Evolutionary conservation across 352 stramenopile genomes (phyloP), one percentile per base, ranked within the genome.

Genomic region (Pythium guiyangense): DNA sequence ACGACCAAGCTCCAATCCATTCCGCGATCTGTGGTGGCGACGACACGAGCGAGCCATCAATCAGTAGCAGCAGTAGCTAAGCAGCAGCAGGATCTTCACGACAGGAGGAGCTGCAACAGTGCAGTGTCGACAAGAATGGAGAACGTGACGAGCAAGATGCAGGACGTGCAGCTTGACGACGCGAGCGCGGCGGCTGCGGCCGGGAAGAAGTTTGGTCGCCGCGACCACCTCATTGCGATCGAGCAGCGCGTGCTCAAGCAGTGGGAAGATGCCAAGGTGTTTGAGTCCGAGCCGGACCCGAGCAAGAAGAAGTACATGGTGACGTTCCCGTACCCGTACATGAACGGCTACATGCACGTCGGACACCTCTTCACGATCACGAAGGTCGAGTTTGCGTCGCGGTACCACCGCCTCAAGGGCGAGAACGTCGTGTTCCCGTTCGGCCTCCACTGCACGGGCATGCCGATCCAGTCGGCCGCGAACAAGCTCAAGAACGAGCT

Each of bases 311-410:
- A 98, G 74, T 99, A 99, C 75, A 90, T 99, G 70, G 96, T 98
- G 4, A 99, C 97, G 18, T 99, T 99, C 77, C 98, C 98, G 39
- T 99, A 98, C 78, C 98, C 98, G 42, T 99, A 99, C 88, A 99
- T 98, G 86, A 99, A 99, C 71, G 98, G 97, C 31, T 97, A 97
- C 64, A 75, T 99, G 70, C 98, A 99, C 78, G 90, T 99, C 62
- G 98, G 98, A 15, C 90, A 97, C 67, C 70, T 92, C 42, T 99
- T 99, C 83, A 98, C 90, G 59, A 88, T 99, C 60, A 98, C 97
- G 57, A 99, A 99, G 79, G 96, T 98, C 9, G 92, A 97, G 65
- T 97, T 97, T 64, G 82, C 90, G 8, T 85, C 84, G 39, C 86
- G 86, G 25, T 95, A 86, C 57, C 95, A 99, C 71, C 89, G 96